Conservation (phyloP, 192 early-diverging fungal genomes). For the Coemansia sp. region DNA sequence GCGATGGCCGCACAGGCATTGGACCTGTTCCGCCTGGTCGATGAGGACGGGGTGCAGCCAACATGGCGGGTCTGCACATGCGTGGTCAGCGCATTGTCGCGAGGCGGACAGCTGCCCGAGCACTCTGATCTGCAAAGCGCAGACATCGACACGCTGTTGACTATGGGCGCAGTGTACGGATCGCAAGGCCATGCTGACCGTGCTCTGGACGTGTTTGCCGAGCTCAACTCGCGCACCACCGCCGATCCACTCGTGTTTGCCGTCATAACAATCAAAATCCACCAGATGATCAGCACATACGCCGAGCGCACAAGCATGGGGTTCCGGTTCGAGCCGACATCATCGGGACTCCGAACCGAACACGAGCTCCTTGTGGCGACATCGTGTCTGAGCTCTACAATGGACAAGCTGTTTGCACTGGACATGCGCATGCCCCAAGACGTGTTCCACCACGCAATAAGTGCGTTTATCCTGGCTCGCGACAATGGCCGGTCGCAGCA, state of each 20-base stretch:
- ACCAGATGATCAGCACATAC: slow-evolving; percentile 13
- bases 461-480: slow-evolving; percentile 23
- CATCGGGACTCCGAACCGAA: not conserved
- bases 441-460: slow-evolving; percentile 40
- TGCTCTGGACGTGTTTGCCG: slow-evolving; percentile 23
- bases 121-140: not conserved
- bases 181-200: not conserved
- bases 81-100: slow-evolving; percentile 25
- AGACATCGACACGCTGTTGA: slow-evolving; percentile 10
- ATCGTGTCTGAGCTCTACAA: not conserved
- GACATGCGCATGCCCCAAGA: slow-evolving; percentile 18
- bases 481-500: slow-evolving; percentile 26
- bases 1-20: slow-evolving; percentile 20
- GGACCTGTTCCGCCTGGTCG: slow-evolving; percentile 19
- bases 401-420: slow-evolving; percentile 8
- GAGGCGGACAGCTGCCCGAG: not conserved
- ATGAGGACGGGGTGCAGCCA: slow-evolving; percentile 10
- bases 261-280: slow-evolving; percentile 11
- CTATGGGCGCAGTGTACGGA: slow-evolving; percentile 1
- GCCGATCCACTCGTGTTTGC: slow-evolving; percentile 16
- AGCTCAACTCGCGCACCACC: slow-evolving; percentile 3
- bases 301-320: not conserved
- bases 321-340: not conserved
- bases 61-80: slow-evolving; percentile 25
- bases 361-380: slow-evolving; percentile 8